Base-by-base conservation (phyloP, 2,329 filamentous ascomycete species). In the Aspergillus cejpii region DNA sequence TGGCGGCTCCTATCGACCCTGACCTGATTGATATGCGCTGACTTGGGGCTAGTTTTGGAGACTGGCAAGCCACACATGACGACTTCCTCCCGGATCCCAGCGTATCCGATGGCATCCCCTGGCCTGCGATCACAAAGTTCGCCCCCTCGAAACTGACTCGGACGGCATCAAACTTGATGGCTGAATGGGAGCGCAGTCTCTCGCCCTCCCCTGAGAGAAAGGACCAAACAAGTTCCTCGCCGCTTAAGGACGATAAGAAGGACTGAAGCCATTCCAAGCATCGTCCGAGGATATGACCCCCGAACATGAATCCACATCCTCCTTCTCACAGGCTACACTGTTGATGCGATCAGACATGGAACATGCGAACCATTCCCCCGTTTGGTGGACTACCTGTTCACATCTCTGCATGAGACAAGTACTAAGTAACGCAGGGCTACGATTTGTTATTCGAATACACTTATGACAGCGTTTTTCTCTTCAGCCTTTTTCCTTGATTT, bases 171-270 rank as follows among this genome's bases (percentile, higher is more conserved):
- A 85, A 84, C 50, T 74, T 95, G 45, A 88, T 96, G 80, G 85
- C 83, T 52, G 89, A 95, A 62, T 94, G 88, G 87, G 91, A 97
- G 70, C 87, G 81, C 65, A 86, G 79, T 53, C 71, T 90, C 11
- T 80, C 77, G 2, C 74, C 80, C 26, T 71, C 76, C 1, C 58
- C 65, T 3, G 63, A 64, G 24, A 51, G 56, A 24, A 52, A 50
- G 33, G 39, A 3, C 33, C 40, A 17, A 37, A 41, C 48, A 17
- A 47, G 43, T 27, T 56, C 53, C 27, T 48, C 57, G 26, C 46
- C 45, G 5, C 43, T 49, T 6, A 64, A 64, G 43, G 58, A 57
- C 42, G 56, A 54, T 52, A 64, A 65, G 49, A 60, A 56, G 37
- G 61, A 65, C 47, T 66, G 48, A 56, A 29, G 34, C 36, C 20